Percentiles rank a stretch among this genome's conserved stretches.
Conservation (phyloP, 768 basidiomycete genomes). For the Hortiboletus flavorubellus region DNA sequence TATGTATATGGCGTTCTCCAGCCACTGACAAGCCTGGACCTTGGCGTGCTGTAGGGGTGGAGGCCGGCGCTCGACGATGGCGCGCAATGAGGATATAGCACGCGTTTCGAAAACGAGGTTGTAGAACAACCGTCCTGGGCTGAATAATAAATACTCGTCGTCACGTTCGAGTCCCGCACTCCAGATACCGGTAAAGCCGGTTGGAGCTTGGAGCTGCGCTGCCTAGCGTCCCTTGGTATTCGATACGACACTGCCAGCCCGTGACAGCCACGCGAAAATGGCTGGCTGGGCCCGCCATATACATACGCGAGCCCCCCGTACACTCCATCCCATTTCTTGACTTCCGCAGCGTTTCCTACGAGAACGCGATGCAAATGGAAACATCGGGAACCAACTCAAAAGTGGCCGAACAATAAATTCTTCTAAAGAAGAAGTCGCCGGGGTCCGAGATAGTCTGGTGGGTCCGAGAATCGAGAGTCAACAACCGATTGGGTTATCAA, state of each 20-base stretch:
- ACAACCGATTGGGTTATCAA: too few species aligned
- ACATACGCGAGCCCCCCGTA: conserved; percentile 20
- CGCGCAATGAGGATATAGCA: neutral
- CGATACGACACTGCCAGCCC: neutral
- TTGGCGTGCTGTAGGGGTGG: neutral
- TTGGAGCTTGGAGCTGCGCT: neutral
- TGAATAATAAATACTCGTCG: conserved; percentile 15
- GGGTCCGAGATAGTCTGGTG: too few species aligned
- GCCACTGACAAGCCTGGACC: neutral
- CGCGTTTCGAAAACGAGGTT: neutral
- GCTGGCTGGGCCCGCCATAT: too few species aligned
- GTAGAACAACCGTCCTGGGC: neutral
- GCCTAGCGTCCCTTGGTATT: neutral
- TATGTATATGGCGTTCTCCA: conserved; percentile 4
- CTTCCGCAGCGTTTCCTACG: neutral
- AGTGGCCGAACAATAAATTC: too few species aligned
- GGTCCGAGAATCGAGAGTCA: too few species aligned
- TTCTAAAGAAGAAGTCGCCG: too few species aligned
- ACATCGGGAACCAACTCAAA: neutral
- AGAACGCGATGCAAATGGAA: neutral
- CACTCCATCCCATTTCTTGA: conserved; percentile 11
- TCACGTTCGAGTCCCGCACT: conserved; percentile 3
- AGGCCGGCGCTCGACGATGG: neutral
- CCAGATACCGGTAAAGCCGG: conserved; percentile 22
- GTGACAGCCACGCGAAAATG: conserved; percentile 19